These are phyloP conservation scores for Blepharisma japonicum DNA, from an alignment of 73 alveolate genomes.

Conservation along the genomic window DNA sequence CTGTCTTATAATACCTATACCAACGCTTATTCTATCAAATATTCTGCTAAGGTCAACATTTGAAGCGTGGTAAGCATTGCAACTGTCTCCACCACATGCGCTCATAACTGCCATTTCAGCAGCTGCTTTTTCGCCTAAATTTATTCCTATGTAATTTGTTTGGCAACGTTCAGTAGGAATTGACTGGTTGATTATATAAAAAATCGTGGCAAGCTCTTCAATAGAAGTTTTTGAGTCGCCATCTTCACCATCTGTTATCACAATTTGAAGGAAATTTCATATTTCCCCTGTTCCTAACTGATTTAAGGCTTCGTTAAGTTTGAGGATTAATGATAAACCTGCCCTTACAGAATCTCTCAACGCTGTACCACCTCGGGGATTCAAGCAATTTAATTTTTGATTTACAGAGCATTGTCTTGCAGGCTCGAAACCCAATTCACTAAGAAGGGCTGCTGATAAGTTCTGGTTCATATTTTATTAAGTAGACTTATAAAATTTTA, in stretches of 20 bases:
- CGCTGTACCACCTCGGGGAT: neutral
- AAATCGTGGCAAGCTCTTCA: neutral
- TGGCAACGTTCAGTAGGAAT: neutral
- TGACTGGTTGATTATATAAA: neutral
- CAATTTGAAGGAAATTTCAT: neutral
- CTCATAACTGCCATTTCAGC: neutral
- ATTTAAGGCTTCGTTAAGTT: neutral
- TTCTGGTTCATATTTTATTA: no score
- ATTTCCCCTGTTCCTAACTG: neutral
- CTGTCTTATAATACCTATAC: neutral
- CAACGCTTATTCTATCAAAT: neutral
- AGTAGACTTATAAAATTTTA: no score
- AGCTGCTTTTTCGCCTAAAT: neutral
- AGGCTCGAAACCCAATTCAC: no score
- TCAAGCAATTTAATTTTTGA: neutral
- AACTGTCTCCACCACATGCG: constrained; percentile 5
- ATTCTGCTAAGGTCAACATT: constrained; percentile 3
- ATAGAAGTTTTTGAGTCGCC: neutral
- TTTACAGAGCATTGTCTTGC: no score
- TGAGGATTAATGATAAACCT: neutral
- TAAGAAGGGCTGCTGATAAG: no score
- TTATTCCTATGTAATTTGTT: neutral
- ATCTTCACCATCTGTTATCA: constrained; percentile 21
- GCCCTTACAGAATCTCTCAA: neutral
- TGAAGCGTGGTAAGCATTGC: neutral